phyloP scores from a whole-genome alignment of 345 rosid genomes.

The Eucalyptus marginata region DNA sequence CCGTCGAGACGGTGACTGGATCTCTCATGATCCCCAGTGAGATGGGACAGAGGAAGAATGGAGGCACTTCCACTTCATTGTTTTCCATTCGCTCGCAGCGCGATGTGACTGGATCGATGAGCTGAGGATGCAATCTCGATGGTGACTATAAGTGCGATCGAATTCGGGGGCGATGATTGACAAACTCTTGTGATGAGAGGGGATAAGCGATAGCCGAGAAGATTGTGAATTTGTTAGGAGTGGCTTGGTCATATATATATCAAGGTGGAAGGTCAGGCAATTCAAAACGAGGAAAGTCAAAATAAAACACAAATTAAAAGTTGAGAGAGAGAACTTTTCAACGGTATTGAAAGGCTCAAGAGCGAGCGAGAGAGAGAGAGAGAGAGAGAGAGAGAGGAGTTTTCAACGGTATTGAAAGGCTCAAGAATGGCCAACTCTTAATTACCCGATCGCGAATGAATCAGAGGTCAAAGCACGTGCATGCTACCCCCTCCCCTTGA shows the following conservation, averaged over 20 bases:
- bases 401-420: neutral
- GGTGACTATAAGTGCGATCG: neutral
- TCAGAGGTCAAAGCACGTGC: neutral
- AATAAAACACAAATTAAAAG: neutral
- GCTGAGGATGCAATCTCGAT: neutral
- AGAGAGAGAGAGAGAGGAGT: neutral
- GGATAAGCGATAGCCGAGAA: no score
- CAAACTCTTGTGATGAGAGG: neutral
- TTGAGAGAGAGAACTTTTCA: neutral
- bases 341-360: no score
- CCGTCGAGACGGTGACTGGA: conserved; percentile 6
- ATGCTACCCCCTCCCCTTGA: neutral
- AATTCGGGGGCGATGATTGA: neutral
- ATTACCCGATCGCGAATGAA: neutral
- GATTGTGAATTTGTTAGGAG: neutral
- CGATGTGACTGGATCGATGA: neutral
- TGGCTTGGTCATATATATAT: neutral
- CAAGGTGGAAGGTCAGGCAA: neutral
- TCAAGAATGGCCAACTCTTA: neutral
- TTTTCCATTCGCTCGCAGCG: neutral
- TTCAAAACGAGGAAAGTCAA: neutral
- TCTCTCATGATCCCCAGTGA: conserved; percentile 8
- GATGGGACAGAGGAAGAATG: conserved; percentile 2
- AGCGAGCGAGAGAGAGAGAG: neutral
- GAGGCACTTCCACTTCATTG: conserved; percentile 3